Evolutionary conservation across 2,329 filamentous ascomycete genomes (phyloP).

Genomic region (Penicillium sp.): DNA sequence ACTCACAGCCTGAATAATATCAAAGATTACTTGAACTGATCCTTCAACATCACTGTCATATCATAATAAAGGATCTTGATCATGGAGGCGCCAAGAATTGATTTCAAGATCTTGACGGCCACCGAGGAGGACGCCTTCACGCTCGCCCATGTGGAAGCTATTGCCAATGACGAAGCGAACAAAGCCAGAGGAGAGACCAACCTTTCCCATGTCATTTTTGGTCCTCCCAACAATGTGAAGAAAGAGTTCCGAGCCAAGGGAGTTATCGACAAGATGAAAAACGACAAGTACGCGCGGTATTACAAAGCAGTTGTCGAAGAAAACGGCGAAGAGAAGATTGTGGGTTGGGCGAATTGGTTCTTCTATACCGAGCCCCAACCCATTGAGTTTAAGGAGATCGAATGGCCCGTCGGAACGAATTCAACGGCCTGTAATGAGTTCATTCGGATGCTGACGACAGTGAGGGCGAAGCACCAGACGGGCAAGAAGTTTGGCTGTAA

Average conservation of each 20-base stretch:
- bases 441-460: slow-evolving; percentile 6
- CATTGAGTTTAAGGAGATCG: slow-evolving; percentile 9
- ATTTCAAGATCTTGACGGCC: slow-evolving; percentile 17
- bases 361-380: slow-evolving; percentile 12
- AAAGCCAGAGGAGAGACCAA: neutral
- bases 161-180: slow-evolving; percentile 9
- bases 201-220: slow-evolving; percentile 3
- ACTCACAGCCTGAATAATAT: neutral
- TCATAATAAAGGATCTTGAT: neutral
- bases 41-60: neutral
- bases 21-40: neutral
- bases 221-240: neutral
- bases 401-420: slow-evolving; percentile 11
- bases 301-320: slow-evolving; percentile 12
- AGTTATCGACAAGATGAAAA: slow-evolving; percentile 3
- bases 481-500: slow-evolving; percentile 10
- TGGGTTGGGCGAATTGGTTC: slow-evolving; percentile 15
- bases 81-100: neutral
- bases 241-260: neutral
- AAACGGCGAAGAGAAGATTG: slow-evolving; percentile 15
- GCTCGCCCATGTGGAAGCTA: slow-evolving; percentile 43
- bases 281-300: neutral
- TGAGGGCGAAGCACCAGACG: slow-evolving; percentile 9
- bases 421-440: slow-evolving; percentile 12
- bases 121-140: slow-evolving; percentile 9